A percentile compares a stretch with the other conserved stretches of the same genome.
These are phyloP conservation scores for Stellera chamaejasme DNA, from an alignment of 345 rosid genomes.

Conservation along the genomic window DNA sequence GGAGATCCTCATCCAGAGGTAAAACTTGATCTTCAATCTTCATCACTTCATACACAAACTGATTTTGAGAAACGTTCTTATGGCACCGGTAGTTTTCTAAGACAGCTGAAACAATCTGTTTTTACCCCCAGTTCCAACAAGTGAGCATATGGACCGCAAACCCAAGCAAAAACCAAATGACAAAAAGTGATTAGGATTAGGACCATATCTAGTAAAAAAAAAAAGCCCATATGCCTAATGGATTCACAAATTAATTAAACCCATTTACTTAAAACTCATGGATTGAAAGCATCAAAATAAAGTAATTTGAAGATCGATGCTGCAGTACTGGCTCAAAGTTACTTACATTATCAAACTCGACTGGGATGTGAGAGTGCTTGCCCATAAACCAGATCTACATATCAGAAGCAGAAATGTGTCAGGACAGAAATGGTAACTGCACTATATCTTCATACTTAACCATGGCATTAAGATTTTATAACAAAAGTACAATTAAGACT, in stretches of 20 bases:
- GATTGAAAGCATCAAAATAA: too few species aligned
- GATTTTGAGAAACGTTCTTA: conserved; percentile 34
- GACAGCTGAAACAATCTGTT: conserved; percentile 80
- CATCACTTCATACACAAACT: conserved; percentile 71
- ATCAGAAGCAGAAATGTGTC: conserved; percentile 20
- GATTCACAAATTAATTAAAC: too few species aligned
- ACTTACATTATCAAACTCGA: conserved; percentile 67
- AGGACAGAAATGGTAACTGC: conserved; percentile 1
- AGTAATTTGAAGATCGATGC: too few species aligned
- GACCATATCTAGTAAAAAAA: too few species aligned
- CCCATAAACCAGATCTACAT: conserved; percentile 73
- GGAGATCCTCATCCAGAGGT: conserved; percentile 29
- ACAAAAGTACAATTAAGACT: too few species aligned
- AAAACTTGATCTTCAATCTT: conserved; percentile 58
- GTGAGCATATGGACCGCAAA: too few species aligned
- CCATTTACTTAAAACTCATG: too few species aligned
- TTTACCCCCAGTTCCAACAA: neutral
- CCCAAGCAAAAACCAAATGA: too few species aligned
- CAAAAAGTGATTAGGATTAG: too few species aligned
- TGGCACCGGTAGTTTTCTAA: conserved; percentile 68
- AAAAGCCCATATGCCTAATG: too few species aligned
- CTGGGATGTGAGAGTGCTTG: conserved; percentile 62
- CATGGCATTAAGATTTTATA: neutral
- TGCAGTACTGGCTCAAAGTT: conserved; percentile 1
- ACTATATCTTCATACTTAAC: neutral